Base-by-base conservation (phyloP, 1,139 yeast species). In the Sugiyamaella paludigena region DNA sequence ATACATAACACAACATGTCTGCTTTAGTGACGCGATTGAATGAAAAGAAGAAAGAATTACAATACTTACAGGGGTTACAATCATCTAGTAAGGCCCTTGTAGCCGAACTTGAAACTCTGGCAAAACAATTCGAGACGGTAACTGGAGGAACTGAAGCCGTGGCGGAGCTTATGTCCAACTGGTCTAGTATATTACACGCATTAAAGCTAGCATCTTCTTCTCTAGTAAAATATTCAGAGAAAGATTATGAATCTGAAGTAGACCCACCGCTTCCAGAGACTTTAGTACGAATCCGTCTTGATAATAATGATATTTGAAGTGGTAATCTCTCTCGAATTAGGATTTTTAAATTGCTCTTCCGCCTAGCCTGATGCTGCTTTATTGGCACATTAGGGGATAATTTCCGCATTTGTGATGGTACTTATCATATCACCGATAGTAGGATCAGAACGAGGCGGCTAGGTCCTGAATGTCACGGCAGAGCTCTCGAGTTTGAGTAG, bases 111-210 rank as follows among this genome's bases (percentile, higher is more conserved):
- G 80, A 76, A 41, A 68, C 65, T 19, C 69, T 82, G 28, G 78
- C 77, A 24, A 66, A 63, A n/a, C 75, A 77, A 56, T 61, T 83
- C 38, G 75, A 72, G 12, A 70, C 71, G 11, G 69, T 83, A 68
- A 76, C 77, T 13, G 77, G 74, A 35, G 87, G 87, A 0, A 76
- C 88, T 1, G 80, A 53, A 53, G 68, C 69, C 36, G 69, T 69
- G 16, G 69, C 73, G 7, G 65, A 60, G 13, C 64, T 69, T 24
- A 58, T 69, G 58, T 74, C 83, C 8, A 84, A 83, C 56, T 86
- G 95, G 95, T 78, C 80, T 52, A 80, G 78, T 52, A 84, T 86
- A 13, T 72, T 83, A 19, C 73, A 81, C 52, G 79, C 88, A 1
- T 78, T 85, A 0, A 78, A 84, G 9, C 65, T 86, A 59, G 91